Evolutionary conservation across 1,284 basidiomycete species (phyloP), one percentile per base, ranked within the genome.

Genomic region (Cryptococcus sp.): DNA sequence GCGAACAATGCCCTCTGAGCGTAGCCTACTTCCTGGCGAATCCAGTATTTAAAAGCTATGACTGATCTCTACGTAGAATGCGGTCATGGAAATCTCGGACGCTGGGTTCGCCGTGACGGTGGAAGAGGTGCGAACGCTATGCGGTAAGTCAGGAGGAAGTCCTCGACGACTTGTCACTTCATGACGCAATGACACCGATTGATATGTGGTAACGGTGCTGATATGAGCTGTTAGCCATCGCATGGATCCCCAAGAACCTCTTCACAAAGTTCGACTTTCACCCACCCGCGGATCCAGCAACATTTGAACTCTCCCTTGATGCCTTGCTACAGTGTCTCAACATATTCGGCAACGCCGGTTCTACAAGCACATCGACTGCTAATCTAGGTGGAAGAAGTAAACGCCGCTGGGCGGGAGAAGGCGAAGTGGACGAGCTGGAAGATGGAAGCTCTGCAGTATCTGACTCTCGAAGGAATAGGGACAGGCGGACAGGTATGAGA

Each of bases 311-410:
- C 57, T 87, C 87, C 3, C 83, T 97, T 34, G 84, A 86, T 69
- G 87, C 87, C 0, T 79, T 95, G 54, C 83, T 95, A 56, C 91
- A 94, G 67, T 93, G 91, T 67, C 82, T 97, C 44, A 93, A 94
- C 73, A 87, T 96, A 55, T 96, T 94, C 69, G 93, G 93, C 13
- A 90, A 91, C 6, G 89, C 89, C 1, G 80, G 80, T 17, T 52
- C 41, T 52, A 58, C 47, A 22, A 61, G 34, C 46, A 62, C 47
- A 20, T 59, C 23, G 50, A 43, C 13, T 26, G 39, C 19, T 16
- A 38, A 40, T 16, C 41, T 44, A 3, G 54, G 55, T 16, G 58
- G 47, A 22, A 54, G 58, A 16, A 48, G 55, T 13, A 66, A 63
- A 41, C 52, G 71, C 55, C 58, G 69, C 10, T 77, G 73, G 72